Percentiles rank a stretch among this genome's conserved stretches.
These are phyloP conservation scores for Calonectria hongkongensis DNA, from an alignment of 2,329 filamentous ascomycete species.

Conservation along the genomic window DNA sequence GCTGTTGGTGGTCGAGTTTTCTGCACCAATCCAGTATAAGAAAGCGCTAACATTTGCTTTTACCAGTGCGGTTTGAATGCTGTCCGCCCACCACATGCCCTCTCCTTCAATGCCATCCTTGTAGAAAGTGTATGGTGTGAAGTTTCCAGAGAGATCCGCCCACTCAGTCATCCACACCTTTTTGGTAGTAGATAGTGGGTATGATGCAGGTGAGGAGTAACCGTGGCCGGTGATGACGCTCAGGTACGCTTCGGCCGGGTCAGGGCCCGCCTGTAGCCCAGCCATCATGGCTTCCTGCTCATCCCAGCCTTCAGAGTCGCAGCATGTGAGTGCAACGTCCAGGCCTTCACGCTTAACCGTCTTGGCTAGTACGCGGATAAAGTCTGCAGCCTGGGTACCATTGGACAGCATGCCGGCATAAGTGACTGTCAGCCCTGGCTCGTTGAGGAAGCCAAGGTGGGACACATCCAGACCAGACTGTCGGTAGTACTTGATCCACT, in stretches of 20 bases:
- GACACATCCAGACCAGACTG: slow-evolving; percentile 65
- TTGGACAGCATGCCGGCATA: slow-evolving; percentile 62
- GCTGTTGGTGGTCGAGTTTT: slow-evolving; percentile 21
- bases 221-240: slow-evolving; percentile 12
- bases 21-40: slow-evolving; percentile 10
- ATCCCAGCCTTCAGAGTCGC: slow-evolving; percentile 63
- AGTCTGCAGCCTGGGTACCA: slow-evolving; percentile 65
- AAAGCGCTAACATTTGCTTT: slow-evolving; percentile 7
- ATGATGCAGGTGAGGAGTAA: neutral
- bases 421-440: slow-evolving; percentile 55
- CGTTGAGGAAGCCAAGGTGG: slow-evolving; percentile 69
- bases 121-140: slow-evolving; percentile 14
- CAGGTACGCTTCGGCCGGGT: slow-evolving; percentile 11
- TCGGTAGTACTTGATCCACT: slow-evolving; percentile 68
- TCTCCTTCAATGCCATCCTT: slow-evolving; percentile 9
- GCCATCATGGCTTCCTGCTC: slow-evolving; percentile 17
- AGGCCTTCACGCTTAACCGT: slow-evolving; percentile 49
- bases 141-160: slow-evolving; percentile 8
- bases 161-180: slow-evolving; percentile 20
- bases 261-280: neutral
- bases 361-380: slow-evolving; percentile 69
- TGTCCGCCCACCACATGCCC: slow-evolving; percentile 8
- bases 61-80: neutral
- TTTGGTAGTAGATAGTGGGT: slow-evolving; percentile 3
- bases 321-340: slow-evolving; percentile 59